Base-by-base conservation (phyloP, 768 basidiomycete genomes). In the Lanmaoa pseudosensibilis region DNA sequence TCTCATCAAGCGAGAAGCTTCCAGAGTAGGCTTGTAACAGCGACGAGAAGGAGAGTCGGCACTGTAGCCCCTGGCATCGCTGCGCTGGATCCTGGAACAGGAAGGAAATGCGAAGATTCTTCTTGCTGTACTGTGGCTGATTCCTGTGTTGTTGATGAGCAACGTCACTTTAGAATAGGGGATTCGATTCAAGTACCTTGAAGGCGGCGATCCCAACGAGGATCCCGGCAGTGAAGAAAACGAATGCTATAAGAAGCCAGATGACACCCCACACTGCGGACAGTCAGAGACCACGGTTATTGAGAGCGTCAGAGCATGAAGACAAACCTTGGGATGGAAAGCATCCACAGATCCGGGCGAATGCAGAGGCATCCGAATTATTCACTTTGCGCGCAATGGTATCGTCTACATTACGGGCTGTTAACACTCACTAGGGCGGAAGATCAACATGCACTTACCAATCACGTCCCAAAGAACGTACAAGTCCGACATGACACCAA, bases 381-480 rank as follows among this genome's bases (percentile, higher is more conserved):
- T 94, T 94, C 58, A 90, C 84, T 70, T 92, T 92, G 45, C 91
- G 79, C 3, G 86, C 82, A 48, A 93, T 83, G 12, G 92, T 94
- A 64, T 94, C 92, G 69, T 92, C 93, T 88, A 64, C n/a, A 16
- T 19, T 32, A n/a, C n/a, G n/a, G 32, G 21, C 10, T 2, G 32
- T 57, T 4, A 67, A 34, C 33, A 32, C 12, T 21, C 1, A 19
- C 23, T 5, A 19, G 4, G 50, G 46, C 21, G 21, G 6, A 33
- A 49, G 9, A 19, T 46, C 16, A 13, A 18, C 7, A 21, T 36
- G n/a, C 12, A 71, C 80, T 55, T 52, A 85, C 91, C 89, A 34
- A 92, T 79, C 48, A 96, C 87, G 63, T 96, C 94, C 89, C 91
- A 95, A 2, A 92, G 78, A 49, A 84, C 87, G 63, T 94, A 94